Evolutionary conservation across 2,329 filamentous ascomycete genomes (phyloP), one percentile per base, ranked within the genome.

Genomic region (Trichothecium sympodiale): DNA sequence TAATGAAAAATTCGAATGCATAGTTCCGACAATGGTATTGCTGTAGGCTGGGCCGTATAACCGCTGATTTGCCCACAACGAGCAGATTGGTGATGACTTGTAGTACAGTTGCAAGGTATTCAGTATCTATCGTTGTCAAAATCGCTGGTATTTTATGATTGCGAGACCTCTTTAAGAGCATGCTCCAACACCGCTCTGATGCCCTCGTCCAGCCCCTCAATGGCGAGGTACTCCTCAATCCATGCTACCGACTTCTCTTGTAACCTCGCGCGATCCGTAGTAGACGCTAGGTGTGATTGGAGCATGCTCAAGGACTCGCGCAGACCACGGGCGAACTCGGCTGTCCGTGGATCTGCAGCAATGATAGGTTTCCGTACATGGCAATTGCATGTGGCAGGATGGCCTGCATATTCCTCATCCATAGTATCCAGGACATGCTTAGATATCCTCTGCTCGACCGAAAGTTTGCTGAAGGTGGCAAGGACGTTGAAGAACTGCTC

Each of bases 401-500:
- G 68, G 31, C 68, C 63, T 3, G 83, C 74, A 43, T 72, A 75
- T 25, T 65, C 56, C 43, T 73, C 60, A 29, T 67, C 61, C 61
- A 94, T 71, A 29, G 64, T 63, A 32, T 74, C 68, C 29, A 91
- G 59, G 33, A 94, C 79, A 55, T 93, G 83, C 43, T 80, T 70
- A 28, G 88, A 61, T 29, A 95, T 74, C 48, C 62, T 78, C 9
- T 61, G 55, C 37, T 81, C 68, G 37, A 79, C 80, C 1, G 77
- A 70, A 20, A 87, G 64, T 29, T 74, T 62, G 15, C 68, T 64
- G 55, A 94, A 95, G 5, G 68, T 63, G 3, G 75, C 66, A 44
- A 94, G 82, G 61, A 93, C 72, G 49, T 82, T 65, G 57, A 91
- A 96, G 59, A 95, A 94, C 16, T 71, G 62, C 48, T 81, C 77